Evolutionary conservation across 768 basidiomycete species (phyloP).

Genomic region (Hydnomerulius pinastri): DNA sequence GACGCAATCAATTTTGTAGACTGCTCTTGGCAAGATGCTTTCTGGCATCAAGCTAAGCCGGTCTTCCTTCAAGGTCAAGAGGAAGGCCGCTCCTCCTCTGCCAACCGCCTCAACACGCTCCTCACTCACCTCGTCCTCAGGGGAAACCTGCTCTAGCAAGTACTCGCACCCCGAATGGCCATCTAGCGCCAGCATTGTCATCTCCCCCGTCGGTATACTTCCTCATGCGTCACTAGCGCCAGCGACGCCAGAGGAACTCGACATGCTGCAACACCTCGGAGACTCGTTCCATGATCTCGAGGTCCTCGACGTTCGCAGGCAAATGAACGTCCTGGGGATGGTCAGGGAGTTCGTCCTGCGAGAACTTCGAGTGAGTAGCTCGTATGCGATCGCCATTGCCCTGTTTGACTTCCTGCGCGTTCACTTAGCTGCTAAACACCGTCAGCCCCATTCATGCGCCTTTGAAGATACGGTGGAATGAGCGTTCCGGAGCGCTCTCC

Average conservation of each 20-base stretch:
- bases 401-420: background rate
- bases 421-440: background rate
- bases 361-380: background rate
- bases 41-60: background rate
- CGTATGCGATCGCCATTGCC: background rate
- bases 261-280: background rate
- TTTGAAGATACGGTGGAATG: background rate
- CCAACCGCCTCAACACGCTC: background rate
- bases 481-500: background rate
- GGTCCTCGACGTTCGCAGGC: slow-evolving; percentile 7
- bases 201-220: slow-evolving; percentile 2
- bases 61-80: background rate
- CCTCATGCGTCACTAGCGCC: background rate
- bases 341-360: background rate
- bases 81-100: background rate
- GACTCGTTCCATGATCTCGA: slow-evolving; percentile 6
- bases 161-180: background rate
- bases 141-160: background rate
- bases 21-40: background rate
- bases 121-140: background rate
- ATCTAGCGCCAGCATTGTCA: slow-evolving; percentile 3
- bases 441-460: background rate
- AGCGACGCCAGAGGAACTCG: background rate
- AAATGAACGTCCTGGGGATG: background rate
- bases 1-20: no score